phyloP scores from a whole-genome alignment of 176 grass and related monocot species.

The Lolium perenne region DNA sequence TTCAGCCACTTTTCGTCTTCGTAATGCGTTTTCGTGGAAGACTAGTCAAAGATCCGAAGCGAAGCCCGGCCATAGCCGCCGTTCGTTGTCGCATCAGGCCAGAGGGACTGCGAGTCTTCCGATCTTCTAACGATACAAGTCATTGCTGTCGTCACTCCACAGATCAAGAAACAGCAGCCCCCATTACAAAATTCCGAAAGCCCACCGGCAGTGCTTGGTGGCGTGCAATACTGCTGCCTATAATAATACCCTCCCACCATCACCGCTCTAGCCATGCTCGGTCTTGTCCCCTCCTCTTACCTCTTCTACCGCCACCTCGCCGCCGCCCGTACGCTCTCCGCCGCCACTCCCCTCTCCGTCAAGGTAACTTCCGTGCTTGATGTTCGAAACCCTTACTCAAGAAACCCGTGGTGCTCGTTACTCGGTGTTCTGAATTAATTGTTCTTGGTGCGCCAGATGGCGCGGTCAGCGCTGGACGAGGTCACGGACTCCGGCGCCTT shows the following conservation, averaged over 20 bases:
- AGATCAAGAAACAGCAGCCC: not conserved
- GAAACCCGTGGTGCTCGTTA: no score
- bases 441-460: constrained; percentile 57
- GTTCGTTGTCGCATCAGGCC: not conserved
- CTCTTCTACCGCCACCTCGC: not conserved
- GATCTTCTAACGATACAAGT: not conserved
- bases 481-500: constrained; percentile 79
- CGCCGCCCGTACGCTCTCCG: not conserved
- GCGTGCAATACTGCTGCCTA: not conserved
- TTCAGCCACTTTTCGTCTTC: not conserved
- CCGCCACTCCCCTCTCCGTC: not conserved
- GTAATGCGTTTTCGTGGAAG: not conserved
- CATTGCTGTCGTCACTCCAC: not conserved
- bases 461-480: constrained; percentile 76
- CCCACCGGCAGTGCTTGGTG: not conserved
- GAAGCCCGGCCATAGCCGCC: not conserved
- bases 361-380: not conserved
- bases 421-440: not conserved
- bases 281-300: not conserved
- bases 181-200: not conserved
- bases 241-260: not conserved
- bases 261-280: not conserved
- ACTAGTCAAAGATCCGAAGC: not conserved
- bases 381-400: not conserved
- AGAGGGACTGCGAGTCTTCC: not conserved